Conservation (phyloP, 371 early-diverging fungal genomes). For the Lichtheimia corymbifera region DNA sequence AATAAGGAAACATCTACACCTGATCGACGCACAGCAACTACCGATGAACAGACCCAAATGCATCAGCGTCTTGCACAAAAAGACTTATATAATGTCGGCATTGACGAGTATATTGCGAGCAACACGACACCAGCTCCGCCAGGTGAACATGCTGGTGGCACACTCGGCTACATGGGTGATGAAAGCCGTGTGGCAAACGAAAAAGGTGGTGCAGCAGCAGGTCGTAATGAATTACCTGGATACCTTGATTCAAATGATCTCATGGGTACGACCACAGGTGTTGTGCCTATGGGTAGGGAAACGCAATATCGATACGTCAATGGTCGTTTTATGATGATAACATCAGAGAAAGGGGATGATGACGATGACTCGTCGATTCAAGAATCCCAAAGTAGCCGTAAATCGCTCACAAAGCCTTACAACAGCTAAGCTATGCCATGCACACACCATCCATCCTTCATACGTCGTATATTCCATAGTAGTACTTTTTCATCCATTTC, state of each 20-base stretch:
- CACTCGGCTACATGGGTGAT: constrained; percentile 11
- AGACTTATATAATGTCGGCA: constrained; percentile 12
- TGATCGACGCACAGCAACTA: neutral
- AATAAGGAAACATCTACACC: neutral
- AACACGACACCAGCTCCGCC: neutral
- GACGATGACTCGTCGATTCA: constrained; percentile 18
- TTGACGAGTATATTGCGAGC: constrained; percentile 5
- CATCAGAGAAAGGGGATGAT: constrained; percentile 17
- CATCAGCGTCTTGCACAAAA: neutral
- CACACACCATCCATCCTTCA: neutral
- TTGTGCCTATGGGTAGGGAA: constrained; percentile 3
- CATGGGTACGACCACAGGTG: constrained; percentile 4
- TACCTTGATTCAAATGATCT: neutral
- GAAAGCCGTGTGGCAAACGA: neutral
- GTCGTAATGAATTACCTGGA: neutral
- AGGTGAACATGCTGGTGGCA: constrained; percentile 6
- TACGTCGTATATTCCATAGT: neutral
- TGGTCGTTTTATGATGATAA: constrained; percentile 22
- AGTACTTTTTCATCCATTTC: neutral
- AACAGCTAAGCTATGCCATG: neutral
- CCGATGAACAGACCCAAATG: neutral
- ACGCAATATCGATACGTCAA: constrained; percentile 13
- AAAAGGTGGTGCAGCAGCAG: neutral
- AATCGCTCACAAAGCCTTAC: constrained; percentile 18
- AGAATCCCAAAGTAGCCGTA: constrained; percentile 20